Evolutionary conservation across 352 stramenopile species (phyloP), one percentile per base, ranked within the genome.

Genomic region (Phytophthora cryptogea): DNA sequence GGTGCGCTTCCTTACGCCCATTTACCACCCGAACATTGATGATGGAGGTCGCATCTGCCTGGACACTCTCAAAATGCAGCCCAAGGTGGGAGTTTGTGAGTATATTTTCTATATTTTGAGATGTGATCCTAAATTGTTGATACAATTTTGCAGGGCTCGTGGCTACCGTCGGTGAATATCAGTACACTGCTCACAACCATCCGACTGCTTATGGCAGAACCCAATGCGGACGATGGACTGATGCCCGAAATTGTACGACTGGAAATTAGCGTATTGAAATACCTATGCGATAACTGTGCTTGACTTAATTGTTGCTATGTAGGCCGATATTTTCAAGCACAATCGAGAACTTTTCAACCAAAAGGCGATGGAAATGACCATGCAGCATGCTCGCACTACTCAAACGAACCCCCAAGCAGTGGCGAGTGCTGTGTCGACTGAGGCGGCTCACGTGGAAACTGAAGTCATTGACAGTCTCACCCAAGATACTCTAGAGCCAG

Each of bases 91-190:
- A 28, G 10, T 48, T 28, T 37, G 45, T 39, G 14, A 16, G 13
- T 32, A 3, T 43, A 31, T 39, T 63, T 28, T n/a, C n/a, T n/a
- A n/a, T n/a, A n/a, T n/a, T n/a, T 40, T 40, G 20, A 41, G 28
- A 23, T 36, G n/a, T 70, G 20, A 23, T 23, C 20, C 20, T 3
- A 23, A 23, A 1, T 23, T 23, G 23, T 53, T 64, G 30, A n/a
- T 52, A 35, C 13, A 52, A 2, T 35, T 27, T 14, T 48, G 33
- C 48, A 92, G 80, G 90, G 90, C 8, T 96, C 88, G 20, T 97
- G 90, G 90, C 73, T 92, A 23, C 89, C 90, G n/a, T 96, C 86
- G 1, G 90, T 97, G 26, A 97, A 97, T 62, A 91, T 97, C 45
- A 88, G 83, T 44, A 97, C 89, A 14, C 63, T 97, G 51, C 66